Conservation (phyloP, 2,329 filamentous ascomycete genomes). For the Leptographium radiaticola region DNA sequence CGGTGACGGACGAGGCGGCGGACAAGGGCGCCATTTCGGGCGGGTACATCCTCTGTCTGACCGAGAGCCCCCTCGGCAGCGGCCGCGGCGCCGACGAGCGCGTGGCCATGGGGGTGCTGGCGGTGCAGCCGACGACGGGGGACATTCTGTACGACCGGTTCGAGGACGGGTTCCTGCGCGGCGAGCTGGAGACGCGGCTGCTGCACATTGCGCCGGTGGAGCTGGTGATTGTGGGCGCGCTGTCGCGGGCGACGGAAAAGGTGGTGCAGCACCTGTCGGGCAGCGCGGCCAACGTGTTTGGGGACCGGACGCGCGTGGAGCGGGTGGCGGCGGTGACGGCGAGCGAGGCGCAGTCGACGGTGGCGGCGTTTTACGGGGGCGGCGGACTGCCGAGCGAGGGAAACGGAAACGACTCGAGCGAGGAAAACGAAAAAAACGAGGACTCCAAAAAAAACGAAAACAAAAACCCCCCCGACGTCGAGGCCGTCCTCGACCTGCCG, state of each 20-base stretch:
- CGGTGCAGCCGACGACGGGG: constrained; percentile 89
- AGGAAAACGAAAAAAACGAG: too few species aligned
- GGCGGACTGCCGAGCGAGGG: constrained; percentile 34
- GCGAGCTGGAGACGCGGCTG: constrained; percentile 88
- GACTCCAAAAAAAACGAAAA: too few species aligned
- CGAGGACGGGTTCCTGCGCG: constrained; percentile 94
- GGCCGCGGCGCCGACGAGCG: constrained; percentile 70
- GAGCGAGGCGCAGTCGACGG: constrained; percentile 74
- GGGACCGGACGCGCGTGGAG: constrained; percentile 79
- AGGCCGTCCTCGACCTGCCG: constrained; percentile 74
- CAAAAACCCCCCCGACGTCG: constrained; percentile 38
- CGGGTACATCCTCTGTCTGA: constrained; percentile 92
- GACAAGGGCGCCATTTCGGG: constrained; percentile 35
- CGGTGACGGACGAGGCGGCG: constrained; percentile 51
- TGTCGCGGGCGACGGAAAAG: constrained; percentile 86
- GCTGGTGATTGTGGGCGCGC: constrained; percentile 79
- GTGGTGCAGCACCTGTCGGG: constrained; percentile 80
- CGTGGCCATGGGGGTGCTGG: constrained; percentile 80
- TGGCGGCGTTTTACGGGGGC: constrained; percentile 89
- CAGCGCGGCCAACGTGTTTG: constrained; percentile 82
- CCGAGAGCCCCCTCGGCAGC: constrained; percentile 55
- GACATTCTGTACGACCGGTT: constrained; percentile 95
- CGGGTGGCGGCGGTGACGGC: constrained; percentile 66
- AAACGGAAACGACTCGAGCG: too few species aligned
- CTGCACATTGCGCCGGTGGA: constrained; percentile 94